Evolutionary conservation across 73 alveolate genomes (phyloP).

Genomic region (Stentor coeruleus): DNA sequence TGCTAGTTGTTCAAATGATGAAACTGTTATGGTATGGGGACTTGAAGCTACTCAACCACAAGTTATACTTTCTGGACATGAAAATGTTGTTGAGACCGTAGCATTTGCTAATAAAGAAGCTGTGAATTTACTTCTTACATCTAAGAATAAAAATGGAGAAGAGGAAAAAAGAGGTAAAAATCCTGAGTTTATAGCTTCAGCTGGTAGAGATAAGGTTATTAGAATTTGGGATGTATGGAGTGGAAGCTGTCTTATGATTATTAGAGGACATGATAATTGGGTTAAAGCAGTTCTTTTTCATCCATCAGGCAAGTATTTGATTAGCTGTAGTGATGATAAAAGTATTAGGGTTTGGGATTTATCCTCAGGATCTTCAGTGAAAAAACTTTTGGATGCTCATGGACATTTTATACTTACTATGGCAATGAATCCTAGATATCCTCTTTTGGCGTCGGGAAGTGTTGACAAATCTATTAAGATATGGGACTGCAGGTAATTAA

Average conservation of each 20-base stretch:
- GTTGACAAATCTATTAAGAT: no score
- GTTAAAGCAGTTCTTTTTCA: constrained; percentile 89
- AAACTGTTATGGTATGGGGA: constrained; percentile 77
- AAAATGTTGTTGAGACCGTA: constrained; percentile 61
- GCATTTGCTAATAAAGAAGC: constrained; percentile 45
- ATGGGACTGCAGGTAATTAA: no score
- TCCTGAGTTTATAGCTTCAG: constrained; percentile 73
- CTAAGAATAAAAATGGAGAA: no score
- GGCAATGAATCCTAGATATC: no score
- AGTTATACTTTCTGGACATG: constrained; percentile 61
- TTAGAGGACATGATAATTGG: constrained; percentile 92
- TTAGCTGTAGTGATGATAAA: constrained; percentile 88
- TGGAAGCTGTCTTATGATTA: constrained; percentile 72
- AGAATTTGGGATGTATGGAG: constrained; percentile 97
- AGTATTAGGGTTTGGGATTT: constrained; percentile 97
- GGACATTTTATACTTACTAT: constrained; percentile 91
- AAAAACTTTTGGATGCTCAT: no score
- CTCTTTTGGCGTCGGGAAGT: no score
- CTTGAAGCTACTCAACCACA: constrained; percentile 41
- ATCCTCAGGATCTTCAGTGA: constrained; percentile 95
- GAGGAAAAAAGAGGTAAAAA: constrained; percentile 32
- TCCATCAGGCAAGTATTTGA: constrained; percentile 90
- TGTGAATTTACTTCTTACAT: constrained; percentile 31
- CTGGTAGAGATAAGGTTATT: constrained; percentile 87
- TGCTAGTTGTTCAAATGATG: constrained; percentile 74